Evolutionary conservation across 2,329 filamentous ascomycete species (phyloP).

Genomic region (Microsporum ferrugineum): DNA sequence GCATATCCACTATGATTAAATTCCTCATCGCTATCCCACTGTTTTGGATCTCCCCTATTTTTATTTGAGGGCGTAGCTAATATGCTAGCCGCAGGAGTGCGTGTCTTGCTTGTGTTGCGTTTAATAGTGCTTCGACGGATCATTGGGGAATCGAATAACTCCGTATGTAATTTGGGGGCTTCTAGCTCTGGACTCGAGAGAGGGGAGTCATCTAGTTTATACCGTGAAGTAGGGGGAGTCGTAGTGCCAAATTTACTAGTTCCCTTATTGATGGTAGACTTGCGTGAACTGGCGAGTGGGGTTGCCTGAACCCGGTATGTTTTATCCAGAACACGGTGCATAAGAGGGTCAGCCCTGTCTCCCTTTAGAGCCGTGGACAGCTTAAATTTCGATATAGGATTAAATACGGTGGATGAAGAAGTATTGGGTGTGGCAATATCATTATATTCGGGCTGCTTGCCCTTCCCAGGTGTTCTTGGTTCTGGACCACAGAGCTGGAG

Average conservation of each 20-base stretch:
- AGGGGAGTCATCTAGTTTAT: conserved; percentile 38
- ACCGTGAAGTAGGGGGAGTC: conserved; percentile 21
- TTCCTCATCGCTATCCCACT: conserved; percentile 66
- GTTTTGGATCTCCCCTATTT: conserved; percentile 21
- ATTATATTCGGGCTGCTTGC: conserved; percentile 14
- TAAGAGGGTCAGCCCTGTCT: conserved; percentile 54
- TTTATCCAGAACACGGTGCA: conserved; percentile 89
- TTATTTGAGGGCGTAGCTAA: conserved; percentile 50
- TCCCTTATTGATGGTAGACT: conserved; percentile 11
- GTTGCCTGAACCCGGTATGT: conserved; percentile 91
- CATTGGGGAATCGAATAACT: conserved; percentile 70
- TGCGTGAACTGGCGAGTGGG: conserved; percentile 45
- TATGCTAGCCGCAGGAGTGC: conserved; percentile 62
- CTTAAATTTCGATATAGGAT: conserved; percentile 34
- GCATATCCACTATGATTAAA: conserved; percentile 36
- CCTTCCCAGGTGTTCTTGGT: conserved; percentile 28
- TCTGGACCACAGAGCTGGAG: conserved; percentile 19
- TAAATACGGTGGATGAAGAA: conserved; percentile 44
- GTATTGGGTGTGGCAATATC: conserved; percentile 53
- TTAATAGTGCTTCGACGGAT: conserved; percentile 23
- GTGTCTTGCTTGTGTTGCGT: conserved; percentile 39
- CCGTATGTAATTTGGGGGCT: conserved; percentile 70
- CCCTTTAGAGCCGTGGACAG: conserved; percentile 30
- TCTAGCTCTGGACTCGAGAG: conserved; percentile 67
- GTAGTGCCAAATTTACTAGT: conserved; percentile 9